phyloP scores from a whole-genome alignment of 164 flowering plant species.

The Tetracentron sinense region DNA sequence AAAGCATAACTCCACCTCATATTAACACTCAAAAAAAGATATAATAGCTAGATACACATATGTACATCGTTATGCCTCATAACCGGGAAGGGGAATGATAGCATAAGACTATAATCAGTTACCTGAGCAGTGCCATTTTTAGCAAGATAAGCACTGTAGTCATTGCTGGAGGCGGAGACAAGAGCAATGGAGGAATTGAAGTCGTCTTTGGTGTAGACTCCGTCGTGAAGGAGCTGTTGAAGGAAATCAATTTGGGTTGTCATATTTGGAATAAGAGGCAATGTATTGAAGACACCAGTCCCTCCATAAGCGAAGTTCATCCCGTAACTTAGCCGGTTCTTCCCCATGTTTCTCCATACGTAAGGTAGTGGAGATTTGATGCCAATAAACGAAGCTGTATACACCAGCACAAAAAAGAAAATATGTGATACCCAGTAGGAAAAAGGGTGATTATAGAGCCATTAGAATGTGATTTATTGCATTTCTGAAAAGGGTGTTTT shows the following conservation, averaged over 20 bases:
- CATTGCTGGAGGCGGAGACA: conserved; percentile 49
- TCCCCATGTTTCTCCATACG: conserved; percentile 15
- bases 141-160: conserved; percentile 31
- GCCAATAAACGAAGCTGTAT: conserved; percentile 39
- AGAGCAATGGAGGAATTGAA: conserved; percentile 38
- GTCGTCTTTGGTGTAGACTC: conserved; percentile 17
- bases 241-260: no score
- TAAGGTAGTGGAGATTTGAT: conserved; percentile 36
- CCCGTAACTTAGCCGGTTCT: conserved; percentile 20
- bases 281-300: conserved; percentile 50
- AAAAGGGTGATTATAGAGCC: no score
- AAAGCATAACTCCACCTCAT: no score
- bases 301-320: conserved; percentile 61
- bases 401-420: no score
- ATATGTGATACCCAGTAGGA: no score
- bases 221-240: conserved; percentile 26
- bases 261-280: conserved; percentile 37
- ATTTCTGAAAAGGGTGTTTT: no score
- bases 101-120: conserved; percentile 4
- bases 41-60: no score
- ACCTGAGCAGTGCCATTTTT: conserved; percentile 23
- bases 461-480: no score
- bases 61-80: no score
- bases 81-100: no score
- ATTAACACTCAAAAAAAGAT: no score